These are phyloP conservation scores for Ananas comosus DNA, from an alignment of 176 grass and related monocot species.

Conservation along the genomic window DNA sequence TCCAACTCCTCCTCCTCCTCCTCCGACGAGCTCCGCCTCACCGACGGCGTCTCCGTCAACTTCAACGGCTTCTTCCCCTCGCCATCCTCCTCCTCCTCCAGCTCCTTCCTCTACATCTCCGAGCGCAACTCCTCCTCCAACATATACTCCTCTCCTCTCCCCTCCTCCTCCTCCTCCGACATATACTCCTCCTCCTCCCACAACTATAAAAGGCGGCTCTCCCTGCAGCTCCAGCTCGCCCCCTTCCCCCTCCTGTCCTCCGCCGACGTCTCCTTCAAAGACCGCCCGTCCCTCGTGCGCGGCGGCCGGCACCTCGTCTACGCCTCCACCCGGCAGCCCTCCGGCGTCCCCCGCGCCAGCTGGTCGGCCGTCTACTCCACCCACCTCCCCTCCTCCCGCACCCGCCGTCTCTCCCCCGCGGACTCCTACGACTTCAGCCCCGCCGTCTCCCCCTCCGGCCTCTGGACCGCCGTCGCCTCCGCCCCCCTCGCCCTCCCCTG, in stretches of 20 bases:
- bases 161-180: constrained; percentile 39
- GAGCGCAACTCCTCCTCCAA: constrained; percentile 68
- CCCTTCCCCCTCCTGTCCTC: neutral
- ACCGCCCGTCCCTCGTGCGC: constrained; percentile 46
- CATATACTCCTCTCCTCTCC: constrained; percentile 17
- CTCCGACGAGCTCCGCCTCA: constrained; percentile 44
- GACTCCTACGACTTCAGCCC: constrained; percentile 68
- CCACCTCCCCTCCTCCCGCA: constrained; percentile 25
- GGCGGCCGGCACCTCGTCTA: constrained; percentile 50
- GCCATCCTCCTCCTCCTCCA: constrained; percentile 6
- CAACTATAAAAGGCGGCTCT: constrained; percentile 2
- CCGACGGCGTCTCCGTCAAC: constrained; percentile 74
- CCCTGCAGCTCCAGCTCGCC: neutral
- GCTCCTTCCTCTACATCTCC: constrained; percentile 51
- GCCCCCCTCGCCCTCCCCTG: constrained; percentile 19
- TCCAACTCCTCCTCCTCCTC: neutral
- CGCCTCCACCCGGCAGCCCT: constrained; percentile 51
- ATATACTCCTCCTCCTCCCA: constrained; percentile 23
- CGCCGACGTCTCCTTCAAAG: constrained; percentile 42
- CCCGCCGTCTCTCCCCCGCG: constrained; percentile 39
- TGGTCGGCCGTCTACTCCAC: constrained; percentile 66
- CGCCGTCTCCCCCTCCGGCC: constrained; percentile 62
- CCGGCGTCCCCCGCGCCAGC: constrained; percentile 34
- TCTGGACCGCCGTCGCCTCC: constrained; percentile 66
- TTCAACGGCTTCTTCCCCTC: constrained; percentile 87